Conservation (phyloP, 2,329 filamentous ascomycete genomes). For the Akanthomyces uredinophilus region DNA sequence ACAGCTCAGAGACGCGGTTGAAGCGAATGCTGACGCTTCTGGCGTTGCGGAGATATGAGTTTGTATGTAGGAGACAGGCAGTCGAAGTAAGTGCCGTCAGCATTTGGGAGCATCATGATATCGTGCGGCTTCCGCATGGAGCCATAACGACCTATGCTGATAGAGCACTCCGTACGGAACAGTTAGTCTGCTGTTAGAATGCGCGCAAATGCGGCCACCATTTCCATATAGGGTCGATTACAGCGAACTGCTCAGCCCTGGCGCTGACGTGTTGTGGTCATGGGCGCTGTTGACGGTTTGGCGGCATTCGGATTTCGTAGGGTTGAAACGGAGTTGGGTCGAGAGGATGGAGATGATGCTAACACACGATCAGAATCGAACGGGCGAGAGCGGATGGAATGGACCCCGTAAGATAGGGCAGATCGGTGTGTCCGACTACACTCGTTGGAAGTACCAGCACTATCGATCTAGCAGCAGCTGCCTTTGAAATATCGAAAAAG, state of each 20-base stretch:
- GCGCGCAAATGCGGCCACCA: neutral
- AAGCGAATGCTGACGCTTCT: neutral
- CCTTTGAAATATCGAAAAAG: neutral
- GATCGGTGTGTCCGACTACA: neutral
- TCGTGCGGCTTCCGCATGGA: neutral
- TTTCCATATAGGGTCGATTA: neutral
- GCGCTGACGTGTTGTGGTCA: conserved; percentile 2
- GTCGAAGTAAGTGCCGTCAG: neutral
- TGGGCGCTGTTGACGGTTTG: neutral
- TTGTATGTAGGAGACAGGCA: neutral
- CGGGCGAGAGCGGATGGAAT: neutral
- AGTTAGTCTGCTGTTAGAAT: neutral
- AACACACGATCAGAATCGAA: neutral
- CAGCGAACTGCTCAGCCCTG: neutral
- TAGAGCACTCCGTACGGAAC: no score
- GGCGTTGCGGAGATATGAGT: neutral
- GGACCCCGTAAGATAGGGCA: neutral
- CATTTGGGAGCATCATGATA: neutral
- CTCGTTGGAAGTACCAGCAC: neutral
- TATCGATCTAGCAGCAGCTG: neutral
- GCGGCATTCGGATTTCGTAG: conserved; percentile 7
- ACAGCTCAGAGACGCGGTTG: no score
- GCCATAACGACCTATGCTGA: neutral
- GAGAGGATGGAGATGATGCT: neutral
- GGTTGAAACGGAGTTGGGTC: neutral